Evolutionary conservation across 2,329 filamentous ascomycete species (phyloP), one percentile per base, ranked within the genome.

Genomic region (Ophiosphaerella narmari): DNA sequence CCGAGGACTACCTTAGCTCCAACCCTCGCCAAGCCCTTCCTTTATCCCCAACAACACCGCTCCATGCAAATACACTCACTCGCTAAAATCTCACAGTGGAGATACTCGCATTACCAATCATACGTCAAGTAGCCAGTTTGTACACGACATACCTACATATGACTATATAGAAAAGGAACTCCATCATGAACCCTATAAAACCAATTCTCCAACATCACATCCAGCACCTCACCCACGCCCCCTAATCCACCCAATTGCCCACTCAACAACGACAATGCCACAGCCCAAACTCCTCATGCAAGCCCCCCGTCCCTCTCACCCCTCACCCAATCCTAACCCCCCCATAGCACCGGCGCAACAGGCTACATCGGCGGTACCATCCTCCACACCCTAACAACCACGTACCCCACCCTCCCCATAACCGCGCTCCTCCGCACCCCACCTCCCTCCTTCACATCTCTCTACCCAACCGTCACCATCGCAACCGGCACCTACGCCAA

Each of bases 311-410:
- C 23, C 7, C 13, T 36, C 31, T 9, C 12, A 9, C 14, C 21
- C 16, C 24, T 31, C 14, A 29, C 7, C 7, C 12, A 31, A 37
- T 43, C 34, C 11, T 32, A 41, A 9, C 34, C 26, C 7, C 26
- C 26, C 2, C 26, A 2, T 24, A 81, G 80, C 12, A 81, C 78
- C 31, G 80, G 79, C 16, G 74, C 66, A 4, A 81, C 80, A 13
- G 80, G 80, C 29, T 83, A 82, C 59, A 81, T 83, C 40, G 80
- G 80, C 5, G 80, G 81, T 29, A 79, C 80, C 43, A 73, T 76
- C 34, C 71, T 83, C n/a, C 76, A 77, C 52, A 69, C 71, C 5
- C 59, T 82, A 32, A 65, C 67, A 35, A 68, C 76, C 38, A 64
- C 73, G 5, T 79, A 82, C 55, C 78, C 78, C 7, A 75, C 80